These are phyloP conservation scores for Pseudonitzschia multiseries DNA, from an alignment of 108 stramenopile genomes.

Conservation along the genomic window DNA sequence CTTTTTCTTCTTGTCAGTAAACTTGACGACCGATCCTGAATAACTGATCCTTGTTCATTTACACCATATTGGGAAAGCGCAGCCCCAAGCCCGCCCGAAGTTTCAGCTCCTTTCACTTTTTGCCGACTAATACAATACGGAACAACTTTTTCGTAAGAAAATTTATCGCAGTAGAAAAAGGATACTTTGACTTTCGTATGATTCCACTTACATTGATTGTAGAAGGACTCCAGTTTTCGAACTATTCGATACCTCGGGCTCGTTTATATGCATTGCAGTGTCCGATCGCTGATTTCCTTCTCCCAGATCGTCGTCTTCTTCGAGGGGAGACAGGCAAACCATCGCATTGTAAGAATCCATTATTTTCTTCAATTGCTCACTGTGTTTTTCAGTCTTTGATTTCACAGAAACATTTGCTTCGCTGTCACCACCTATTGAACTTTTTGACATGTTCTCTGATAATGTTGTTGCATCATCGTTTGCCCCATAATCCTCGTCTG, in stretches of 20 bases:
- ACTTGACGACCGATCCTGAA: conserved; percentile 6
- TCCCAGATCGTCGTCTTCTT: conserved; percentile 5
- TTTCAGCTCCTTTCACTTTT: conserved; percentile 1
- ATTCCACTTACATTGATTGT: conserved; percentile 9
- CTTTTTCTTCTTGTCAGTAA: conserved; percentile 22
- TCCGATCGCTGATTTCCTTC: conserved; percentile 14
- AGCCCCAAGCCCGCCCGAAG: conserved; percentile 32
- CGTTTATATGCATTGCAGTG: conserved; percentile 14
- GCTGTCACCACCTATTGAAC: conserved; percentile 19
- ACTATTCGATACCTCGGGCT: conserved; percentile 20
- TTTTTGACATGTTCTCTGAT: conserved; percentile 19
- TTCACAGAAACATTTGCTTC: conserved; percentile 15
- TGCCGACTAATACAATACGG: not conserved
- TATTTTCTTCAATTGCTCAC: conserved; percentile 17
- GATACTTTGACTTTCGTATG: not conserved
- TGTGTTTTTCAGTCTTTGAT: conserved; percentile 24
- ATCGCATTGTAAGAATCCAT: conserved; percentile 35
- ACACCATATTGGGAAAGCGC: conserved; percentile 40
- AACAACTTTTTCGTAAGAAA: not conserved
- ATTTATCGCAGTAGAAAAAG: not conserved
- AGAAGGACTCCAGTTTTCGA: conserved; percentile 2
- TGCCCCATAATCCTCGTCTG: conserved; percentile 5
- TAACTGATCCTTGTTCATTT: conserved; percentile 12
- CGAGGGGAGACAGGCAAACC: conserved; percentile 17
- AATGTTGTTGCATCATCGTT: conserved; percentile 25